Percentiles rank a stretch among this genome's conserved stretches.
Evolutionary conservation across 106 monocot genomes (phyloP).

Genomic region (Xerophyta viscosa): DNA sequence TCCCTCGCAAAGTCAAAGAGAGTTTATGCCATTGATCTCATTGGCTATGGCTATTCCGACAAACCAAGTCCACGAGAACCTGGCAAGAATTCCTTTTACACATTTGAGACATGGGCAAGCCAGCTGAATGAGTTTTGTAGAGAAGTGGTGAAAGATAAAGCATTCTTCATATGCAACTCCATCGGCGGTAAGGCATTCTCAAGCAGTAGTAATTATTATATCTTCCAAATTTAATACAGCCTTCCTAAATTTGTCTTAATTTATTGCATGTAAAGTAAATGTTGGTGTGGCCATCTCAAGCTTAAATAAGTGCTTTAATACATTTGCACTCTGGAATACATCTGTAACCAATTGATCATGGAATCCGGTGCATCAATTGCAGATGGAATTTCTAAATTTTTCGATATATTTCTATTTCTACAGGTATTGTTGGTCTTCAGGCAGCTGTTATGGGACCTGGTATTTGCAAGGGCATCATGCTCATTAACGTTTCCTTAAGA

Average conservation of each 20-base stretch:
- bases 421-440: conserved; percentile 85
- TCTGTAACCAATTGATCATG: neutral
- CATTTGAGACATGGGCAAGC: conserved; percentile 93
- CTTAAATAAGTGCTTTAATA: no score
- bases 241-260: no score
- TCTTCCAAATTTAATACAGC: no score
- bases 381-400: no score
- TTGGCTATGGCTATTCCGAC: conserved; percentile 95
- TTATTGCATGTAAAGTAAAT: no score
- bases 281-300: no score
- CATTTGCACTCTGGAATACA: no score
- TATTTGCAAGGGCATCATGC: conserved; percentile 66
- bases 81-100: conserved; percentile 45
- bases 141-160: conserved; percentile 70
- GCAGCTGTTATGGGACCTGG: conserved; percentile 62
- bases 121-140: conserved; percentile 80
- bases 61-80: conserved; percentile 76
- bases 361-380: no score
- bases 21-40: conserved; percentile 88
- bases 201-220: no score
- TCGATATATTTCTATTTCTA: neutral
- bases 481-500: conserved; percentile 78
- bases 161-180: conserved; percentile 95
- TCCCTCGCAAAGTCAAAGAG: conserved; percentile 50
- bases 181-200: conserved; percentile 91